These are phyloP conservation scores for Yamadazyma tumulicola DNA, from an alignment of 805 yeast genomes.

Conservation along the genomic window DNA sequence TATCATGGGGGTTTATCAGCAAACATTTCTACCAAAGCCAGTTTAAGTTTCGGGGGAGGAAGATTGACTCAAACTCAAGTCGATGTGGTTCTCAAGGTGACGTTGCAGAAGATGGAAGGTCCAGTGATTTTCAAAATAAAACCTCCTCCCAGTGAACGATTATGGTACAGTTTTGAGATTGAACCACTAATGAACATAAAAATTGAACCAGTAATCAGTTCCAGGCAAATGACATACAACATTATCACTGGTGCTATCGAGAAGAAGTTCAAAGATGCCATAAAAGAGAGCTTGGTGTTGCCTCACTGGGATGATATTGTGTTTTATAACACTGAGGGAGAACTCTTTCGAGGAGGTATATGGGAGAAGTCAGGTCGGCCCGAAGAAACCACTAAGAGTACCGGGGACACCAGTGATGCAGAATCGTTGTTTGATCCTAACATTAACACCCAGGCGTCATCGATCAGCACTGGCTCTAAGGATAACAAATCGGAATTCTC, in stretches of 20 bases:
- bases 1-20: slow-evolving; percentile 77
- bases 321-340: slow-evolving; percentile 61
- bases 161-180: slow-evolving; percentile 85
- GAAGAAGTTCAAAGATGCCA: slow-evolving; percentile 71
- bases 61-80: slow-evolving; percentile 70
- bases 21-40: slow-evolving; percentile 77
- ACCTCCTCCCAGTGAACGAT: slow-evolving; percentile 85
- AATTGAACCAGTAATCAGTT: slow-evolving; percentile 88
- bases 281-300: slow-evolving; percentile 72
- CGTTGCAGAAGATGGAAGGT: slow-evolving; percentile 68
- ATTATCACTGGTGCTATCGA: slow-evolving; percentile 79
- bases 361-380: slow-evolving; percentile 57
- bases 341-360: slow-evolving; percentile 86
- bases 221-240: slow-evolving; percentile 73
- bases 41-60: slow-evolving; percentile 69
- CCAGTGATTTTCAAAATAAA: slow-evolving; percentile 66
- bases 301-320: slow-evolving; percentile 90
- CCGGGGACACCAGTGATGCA: not conserved
- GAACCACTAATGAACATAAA: slow-evolving; percentile 74
- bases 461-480: not conserved
- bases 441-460: slow-evolving; percentile 1
- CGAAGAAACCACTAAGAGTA: not conserved
- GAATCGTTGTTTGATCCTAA: slow-evolving; percentile 5
- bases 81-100: slow-evolving; percentile 66
- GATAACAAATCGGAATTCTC: slow-evolving; percentile 7